Conservation (phyloP, 192 early-diverging fungal species). For the Coemansia sp. region DNA sequence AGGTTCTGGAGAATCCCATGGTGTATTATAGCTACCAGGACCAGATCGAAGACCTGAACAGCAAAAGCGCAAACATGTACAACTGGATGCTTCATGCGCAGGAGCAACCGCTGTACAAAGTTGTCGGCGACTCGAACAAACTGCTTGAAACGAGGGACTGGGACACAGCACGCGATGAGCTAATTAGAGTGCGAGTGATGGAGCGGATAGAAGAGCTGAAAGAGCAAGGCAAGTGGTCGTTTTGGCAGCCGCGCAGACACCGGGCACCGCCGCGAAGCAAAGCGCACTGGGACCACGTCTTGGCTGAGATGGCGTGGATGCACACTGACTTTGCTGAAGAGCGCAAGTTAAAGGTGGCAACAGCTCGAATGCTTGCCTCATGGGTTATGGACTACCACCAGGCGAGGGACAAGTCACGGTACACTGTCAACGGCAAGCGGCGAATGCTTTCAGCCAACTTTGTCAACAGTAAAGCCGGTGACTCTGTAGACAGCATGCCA, state of each 20-base stretch:
- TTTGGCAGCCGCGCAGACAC: conserved; percentile 53
- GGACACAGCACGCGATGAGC: conserved; percentile 52
- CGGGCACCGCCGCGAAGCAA: conserved; percentile 53
- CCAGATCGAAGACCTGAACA: conserved; percentile 34
- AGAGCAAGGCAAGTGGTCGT: conserved; percentile 50
- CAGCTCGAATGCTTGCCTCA: conserved; percentile 37
- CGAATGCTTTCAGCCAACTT: conserved; percentile 21
- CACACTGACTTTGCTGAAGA: conserved; percentile 55
- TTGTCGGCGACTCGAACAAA: conserved; percentile 28
- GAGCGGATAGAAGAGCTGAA: conserved; percentile 55
- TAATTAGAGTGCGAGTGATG: conserved; percentile 45
- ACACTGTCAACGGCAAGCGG: conserved; percentile 31
- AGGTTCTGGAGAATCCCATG: conserved; percentile 20
- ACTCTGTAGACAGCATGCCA: not conserved
- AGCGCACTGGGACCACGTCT: conserved; percentile 56
- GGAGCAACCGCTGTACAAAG: conserved; percentile 44
- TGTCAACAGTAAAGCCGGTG: not conserved
- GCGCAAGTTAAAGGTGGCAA: conserved; percentile 48
- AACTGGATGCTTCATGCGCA: conserved; percentile 44
- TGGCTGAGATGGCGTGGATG: conserved; percentile 57
- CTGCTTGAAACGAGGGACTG: conserved; percentile 43
- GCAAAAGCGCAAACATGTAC: conserved; percentile 40
- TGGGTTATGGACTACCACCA: conserved; percentile 58
- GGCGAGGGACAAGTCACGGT: conserved; percentile 41
- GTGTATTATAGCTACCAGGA: conserved; percentile 27